Evolutionary conservation across 1,284 basidiomycete genomes (phyloP).

Genomic region (Sporisorium sorghi): DNA sequence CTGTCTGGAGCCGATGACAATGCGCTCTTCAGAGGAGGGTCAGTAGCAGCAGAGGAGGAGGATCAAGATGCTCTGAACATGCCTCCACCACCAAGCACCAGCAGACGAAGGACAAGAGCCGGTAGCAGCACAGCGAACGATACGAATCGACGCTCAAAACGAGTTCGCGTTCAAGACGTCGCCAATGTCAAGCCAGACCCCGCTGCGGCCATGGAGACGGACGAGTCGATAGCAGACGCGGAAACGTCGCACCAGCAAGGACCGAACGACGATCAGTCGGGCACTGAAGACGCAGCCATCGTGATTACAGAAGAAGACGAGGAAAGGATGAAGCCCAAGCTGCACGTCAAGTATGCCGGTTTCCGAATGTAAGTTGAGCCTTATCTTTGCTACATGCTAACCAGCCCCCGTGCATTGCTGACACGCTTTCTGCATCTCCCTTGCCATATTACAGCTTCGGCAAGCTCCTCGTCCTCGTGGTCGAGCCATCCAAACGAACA

Average conservation of each 20-base stretch:
- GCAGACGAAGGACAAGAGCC: slow-evolving; percentile 19
- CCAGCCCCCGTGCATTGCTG: neutral
- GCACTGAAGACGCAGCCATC: slow-evolving; percentile 29
- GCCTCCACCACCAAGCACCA: slow-evolving; percentile 33
- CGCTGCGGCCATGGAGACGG: neutral
- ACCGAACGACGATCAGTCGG: neutral
- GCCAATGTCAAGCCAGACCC: slow-evolving; percentile 32
- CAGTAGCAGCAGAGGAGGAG: neutral
- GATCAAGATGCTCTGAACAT: slow-evolving; percentile 22
- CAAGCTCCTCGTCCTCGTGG: slow-evolving; percentile 60
- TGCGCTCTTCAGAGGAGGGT: slow-evolving; percentile 26
- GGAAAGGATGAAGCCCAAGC: slow-evolving; percentile 53
- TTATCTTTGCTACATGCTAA: neutral
- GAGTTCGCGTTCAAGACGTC: slow-evolving; percentile 33
- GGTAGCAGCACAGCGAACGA: slow-evolving; percentile 1
- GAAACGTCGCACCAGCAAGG: neutral
- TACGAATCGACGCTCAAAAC: slow-evolving; percentile 28
- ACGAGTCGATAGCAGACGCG: slow-evolving; percentile 9
- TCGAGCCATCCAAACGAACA: slow-evolving; percentile 52
- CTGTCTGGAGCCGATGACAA: slow-evolving; percentile 27
- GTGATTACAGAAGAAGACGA: slow-evolving; percentile 49
- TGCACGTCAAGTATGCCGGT: slow-evolving; percentile 50
- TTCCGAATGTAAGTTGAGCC: slow-evolving; percentile 45
- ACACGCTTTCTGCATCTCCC: neutral
- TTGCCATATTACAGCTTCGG: slow-evolving; percentile 46